A percentile compares a stretch with the other conserved stretches of the same genome.
Conservation (phyloP, 495 filamentous ascomycete genomes). For the Tuber magnatum region DNA sequence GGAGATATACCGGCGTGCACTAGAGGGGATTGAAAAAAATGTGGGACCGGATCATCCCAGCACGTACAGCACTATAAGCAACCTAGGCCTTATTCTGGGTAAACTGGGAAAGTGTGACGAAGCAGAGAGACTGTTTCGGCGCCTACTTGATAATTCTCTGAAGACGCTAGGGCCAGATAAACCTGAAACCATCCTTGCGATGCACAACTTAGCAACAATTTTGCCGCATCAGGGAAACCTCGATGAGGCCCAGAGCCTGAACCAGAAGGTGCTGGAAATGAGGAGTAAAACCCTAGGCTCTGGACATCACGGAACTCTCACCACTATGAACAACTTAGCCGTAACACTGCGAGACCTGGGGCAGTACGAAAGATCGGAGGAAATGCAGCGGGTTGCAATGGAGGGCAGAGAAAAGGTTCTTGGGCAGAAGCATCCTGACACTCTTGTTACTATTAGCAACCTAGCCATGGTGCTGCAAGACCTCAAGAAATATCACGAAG, state of each 20-base stretch:
- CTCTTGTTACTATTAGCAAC: conserved; percentile 37
- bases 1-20: neutral
- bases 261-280: neutral
- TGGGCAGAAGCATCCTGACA: conserved; percentile 40
- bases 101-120: neutral
- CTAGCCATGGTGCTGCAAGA: conserved; percentile 36
- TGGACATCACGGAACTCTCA: neutral
- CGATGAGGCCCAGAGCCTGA: neutral
- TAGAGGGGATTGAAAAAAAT: neutral
- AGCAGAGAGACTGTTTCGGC: neutral
- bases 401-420: conserved; percentile 34
- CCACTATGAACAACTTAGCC: neutral
- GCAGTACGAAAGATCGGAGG: conserved; percentile 43
- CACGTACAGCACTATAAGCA: neutral
- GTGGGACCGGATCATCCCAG: neutral
- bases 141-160: neutral
- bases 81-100: neutral
- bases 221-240: neutral
- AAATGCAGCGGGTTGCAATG: conserved; percentile 23
- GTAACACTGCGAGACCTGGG: conserved; percentile 22
- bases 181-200: neutral
- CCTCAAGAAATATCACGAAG: conserved; percentile 42
- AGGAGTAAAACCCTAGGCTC: neutral
- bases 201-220: neutral
- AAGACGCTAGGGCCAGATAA: neutral